Conservation (phyloP, 495 filamentous ascomycete genomes). For the Chaetomidium leptoderma region DNA sequence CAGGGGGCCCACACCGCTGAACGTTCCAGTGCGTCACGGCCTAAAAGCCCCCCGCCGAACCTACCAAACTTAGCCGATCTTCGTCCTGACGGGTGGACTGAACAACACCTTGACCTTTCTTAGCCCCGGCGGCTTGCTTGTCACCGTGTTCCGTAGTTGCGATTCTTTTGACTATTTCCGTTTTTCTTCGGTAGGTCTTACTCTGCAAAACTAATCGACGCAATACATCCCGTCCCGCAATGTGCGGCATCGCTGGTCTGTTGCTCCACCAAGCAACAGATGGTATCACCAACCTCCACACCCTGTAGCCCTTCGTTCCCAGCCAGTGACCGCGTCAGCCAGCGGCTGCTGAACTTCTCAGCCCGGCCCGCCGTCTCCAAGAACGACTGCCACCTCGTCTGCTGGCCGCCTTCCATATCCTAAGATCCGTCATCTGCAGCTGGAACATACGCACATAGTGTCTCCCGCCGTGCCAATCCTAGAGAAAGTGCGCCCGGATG, state of each 20-base stretch:
- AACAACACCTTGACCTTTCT: too few relatives aligned
- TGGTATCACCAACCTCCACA: background rate
- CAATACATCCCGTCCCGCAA: background rate
- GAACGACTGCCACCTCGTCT: constrained; percentile 1
- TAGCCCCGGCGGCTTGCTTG: too few relatives aligned
- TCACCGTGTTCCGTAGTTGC: too few relatives aligned
- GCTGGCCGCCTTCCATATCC: constrained; percentile 10
- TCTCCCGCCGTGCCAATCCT: constrained; percentile 11
- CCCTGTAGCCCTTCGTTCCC: background rate
- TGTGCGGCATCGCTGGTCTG: background rate
- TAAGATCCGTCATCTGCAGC: background rate
- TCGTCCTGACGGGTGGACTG: too few relatives aligned
- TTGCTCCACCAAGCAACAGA: background rate
- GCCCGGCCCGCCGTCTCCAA: background rate
- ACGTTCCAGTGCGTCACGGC: too few relatives aligned
- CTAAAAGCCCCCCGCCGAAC: too few relatives aligned
- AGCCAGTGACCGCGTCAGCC: background rate
- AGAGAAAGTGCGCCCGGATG: constrained; percentile 68
- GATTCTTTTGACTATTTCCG: background rate
- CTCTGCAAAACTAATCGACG: background rate
- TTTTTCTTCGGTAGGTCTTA: background rate
- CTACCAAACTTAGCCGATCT: too few relatives aligned
- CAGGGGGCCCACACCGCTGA: too few relatives aligned
- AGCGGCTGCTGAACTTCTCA: background rate
- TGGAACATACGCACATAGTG: background rate